A percentile compares a stretch with the other conserved stretches of the same genome.
Evolutionary conservation across 371 early-diverging fungal species (phyloP).

Genomic region (Paraphysoderma sedebokerense): DNA sequence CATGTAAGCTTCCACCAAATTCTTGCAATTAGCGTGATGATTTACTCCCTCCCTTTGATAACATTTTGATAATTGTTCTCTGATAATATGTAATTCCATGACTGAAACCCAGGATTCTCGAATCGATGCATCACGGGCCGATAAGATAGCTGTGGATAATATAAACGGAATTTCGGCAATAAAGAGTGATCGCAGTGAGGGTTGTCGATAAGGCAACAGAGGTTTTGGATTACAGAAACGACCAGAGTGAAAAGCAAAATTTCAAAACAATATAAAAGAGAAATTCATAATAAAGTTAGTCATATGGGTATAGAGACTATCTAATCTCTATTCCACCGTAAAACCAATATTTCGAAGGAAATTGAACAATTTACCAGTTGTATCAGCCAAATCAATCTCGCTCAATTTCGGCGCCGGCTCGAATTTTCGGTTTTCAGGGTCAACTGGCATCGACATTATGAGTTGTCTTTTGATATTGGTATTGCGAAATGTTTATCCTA

Average conservation of each 20-base stretch:
- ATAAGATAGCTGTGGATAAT: conserved; percentile 35
- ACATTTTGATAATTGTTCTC: conserved; percentile 56
- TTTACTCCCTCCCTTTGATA: conserved; percentile 66
- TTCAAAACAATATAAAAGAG: too few species aligned
- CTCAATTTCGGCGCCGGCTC: neutral
- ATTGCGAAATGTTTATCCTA: too few species aligned
- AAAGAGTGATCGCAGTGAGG: neutral
- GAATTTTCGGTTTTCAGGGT: conserved; percentile 1
- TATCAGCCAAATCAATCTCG: neutral
- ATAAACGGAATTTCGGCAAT: neutral
- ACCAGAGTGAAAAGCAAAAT: too few species aligned
- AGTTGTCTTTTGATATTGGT: too few species aligned
- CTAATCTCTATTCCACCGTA: too few species aligned
- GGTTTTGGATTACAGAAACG: too few species aligned
- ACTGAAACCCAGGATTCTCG: conserved; percentile 70
- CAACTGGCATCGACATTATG: too few species aligned
- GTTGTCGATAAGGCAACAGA: too few species aligned
- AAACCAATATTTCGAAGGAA: too few species aligned
- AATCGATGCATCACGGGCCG: conserved; percentile 53
- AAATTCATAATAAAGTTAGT: too few species aligned
- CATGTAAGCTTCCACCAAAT: conserved; percentile 32
- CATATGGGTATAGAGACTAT: too few species aligned
- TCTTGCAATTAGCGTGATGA: conserved; percentile 53
- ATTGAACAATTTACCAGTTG: neutral
- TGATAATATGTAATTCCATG: conserved; percentile 61